Base-by-base conservation (phyloP, 495 filamentous ascomycete species). In the Aspergillus hancockii region DNA sequence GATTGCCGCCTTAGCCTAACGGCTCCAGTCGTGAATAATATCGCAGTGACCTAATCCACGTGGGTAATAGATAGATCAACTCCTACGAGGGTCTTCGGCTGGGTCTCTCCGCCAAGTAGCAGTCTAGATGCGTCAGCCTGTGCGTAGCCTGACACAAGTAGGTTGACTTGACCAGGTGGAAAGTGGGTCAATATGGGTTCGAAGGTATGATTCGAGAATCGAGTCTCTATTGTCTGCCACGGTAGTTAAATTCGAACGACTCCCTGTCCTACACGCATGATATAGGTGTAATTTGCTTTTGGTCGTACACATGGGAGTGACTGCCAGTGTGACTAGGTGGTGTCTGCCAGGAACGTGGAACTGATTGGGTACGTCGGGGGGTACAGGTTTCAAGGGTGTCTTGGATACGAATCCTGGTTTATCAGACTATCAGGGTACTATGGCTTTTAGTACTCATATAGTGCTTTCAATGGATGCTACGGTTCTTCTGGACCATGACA, bases 231-330 rank as follows among this genome's bases (percentile, higher is more conserved):
- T 12, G 43, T 9, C 43, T 21, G 41, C 18, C 16, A 9, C 18
- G n/a, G 18, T 45, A 9, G 14, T 45, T 18, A 45, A 45, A 21
- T 18, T 8, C 4, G 41, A 45, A 45, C 41, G 34, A 36, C 34
- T 14, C 41, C 41, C 43, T 47, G 43, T 47, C 43, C 43, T 23
- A 47, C 43, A 8, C 21, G 43, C 43, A 47, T 47, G 12, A 23
- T 14, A 43, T 43, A 43, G 5, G 13, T 23, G 19, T 47, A n/a
- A 21, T 3, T 43, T 23, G 19, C 1, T 47, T 47, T 45, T 45
- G 19, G 18, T 4, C 16, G 21, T 22, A 22, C 16, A 10, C 10
- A 23, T 23, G 23, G 43, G 19, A 23, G 25, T 23, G 21, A 23
- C 3, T 47, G 19, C 2, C 18, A 6, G 19, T 23, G 7, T 13